Evolutionary conservation across 2,329 filamentous ascomycete species (phyloP).

Genomic region (Microcyclosporella mali): DNA sequence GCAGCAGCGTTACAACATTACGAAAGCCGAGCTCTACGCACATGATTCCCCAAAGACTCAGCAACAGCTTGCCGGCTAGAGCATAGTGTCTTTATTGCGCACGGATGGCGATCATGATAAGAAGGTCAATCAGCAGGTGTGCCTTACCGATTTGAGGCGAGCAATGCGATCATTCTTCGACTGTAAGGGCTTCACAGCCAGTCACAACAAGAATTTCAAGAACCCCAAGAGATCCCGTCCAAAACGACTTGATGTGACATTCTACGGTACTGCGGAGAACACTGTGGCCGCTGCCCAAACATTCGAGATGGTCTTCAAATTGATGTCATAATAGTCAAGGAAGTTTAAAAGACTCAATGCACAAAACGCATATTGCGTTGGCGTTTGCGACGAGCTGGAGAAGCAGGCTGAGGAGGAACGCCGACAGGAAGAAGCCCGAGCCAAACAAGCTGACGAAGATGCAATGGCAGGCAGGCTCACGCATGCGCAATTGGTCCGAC

Average conservation of each 20-base stretch:
- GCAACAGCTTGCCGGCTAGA: slow-evolving; percentile 6
- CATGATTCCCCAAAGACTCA: slow-evolving; percentile 8
- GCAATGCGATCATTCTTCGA: slow-evolving; percentile 11
- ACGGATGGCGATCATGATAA: slow-evolving; percentile 8
- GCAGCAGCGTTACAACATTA: slow-evolving; percentile 14
- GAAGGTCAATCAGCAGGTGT: slow-evolving; percentile 2
- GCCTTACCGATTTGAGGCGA: background rate
- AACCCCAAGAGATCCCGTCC: no score
- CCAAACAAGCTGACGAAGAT: slow-evolving; percentile 7
- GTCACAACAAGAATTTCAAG: no score
- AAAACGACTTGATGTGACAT: slow-evolving; percentile 8
- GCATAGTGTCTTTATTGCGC: slow-evolving; percentile 8
- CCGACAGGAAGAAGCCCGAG: slow-evolving; percentile 7
- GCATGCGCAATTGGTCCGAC: slow-evolving; percentile 1
- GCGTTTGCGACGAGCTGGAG: slow-evolving; percentile 6
- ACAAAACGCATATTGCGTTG: slow-evolving; percentile 16
- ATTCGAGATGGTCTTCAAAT: slow-evolving; percentile 24
- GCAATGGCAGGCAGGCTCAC: background rate
- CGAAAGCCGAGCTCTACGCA: slow-evolving; percentile 13
- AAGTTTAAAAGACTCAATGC: slow-evolving; percentile 5
- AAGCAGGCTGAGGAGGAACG: slow-evolving; percentile 4
- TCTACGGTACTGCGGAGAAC: slow-evolving; percentile 24
- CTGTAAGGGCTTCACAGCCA: slow-evolving; percentile 1
- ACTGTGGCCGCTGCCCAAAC: slow-evolving; percentile 21
- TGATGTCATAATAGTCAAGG: slow-evolving; percentile 15